phyloP scores from a whole-genome alignment of 2,329 filamentous ascomycete species.

The Acephala macrosclerotiorum region DNA sequence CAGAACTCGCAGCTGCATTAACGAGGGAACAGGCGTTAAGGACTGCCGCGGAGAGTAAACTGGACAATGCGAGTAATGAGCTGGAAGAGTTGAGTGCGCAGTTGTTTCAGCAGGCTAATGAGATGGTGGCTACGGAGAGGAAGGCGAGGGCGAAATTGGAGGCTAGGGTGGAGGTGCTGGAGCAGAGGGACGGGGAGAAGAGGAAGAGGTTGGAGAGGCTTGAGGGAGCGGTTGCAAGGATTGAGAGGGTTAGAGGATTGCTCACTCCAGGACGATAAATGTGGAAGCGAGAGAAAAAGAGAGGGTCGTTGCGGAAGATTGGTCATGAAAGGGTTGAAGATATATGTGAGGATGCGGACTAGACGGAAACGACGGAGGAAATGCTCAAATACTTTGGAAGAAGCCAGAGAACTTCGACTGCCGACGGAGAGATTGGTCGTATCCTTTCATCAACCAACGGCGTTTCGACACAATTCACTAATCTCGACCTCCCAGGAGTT shows the following conservation, averaged over 20 bases:
- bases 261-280: constrained; percentile 48
- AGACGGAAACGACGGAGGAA: background rate
- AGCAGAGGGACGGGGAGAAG: constrained; percentile 75
- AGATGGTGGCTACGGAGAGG: constrained; percentile 84
- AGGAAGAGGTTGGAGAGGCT: constrained; percentile 71
- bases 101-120: constrained; percentile 84
- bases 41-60: constrained; percentile 71
- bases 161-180: constrained; percentile 72
- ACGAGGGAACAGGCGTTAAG: constrained; percentile 72
- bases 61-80: constrained; percentile 72
- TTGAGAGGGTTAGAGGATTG: constrained; percentile 73
- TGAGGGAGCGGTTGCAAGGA: constrained; percentile 73
- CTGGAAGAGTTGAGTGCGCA: constrained; percentile 79
- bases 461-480: constrained; percentile 22
- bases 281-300: background rate
- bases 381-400: background rate
- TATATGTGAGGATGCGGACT: constrained; percentile 34
- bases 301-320: constrained; percentile 19
- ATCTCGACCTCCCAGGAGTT: constrained; percentile 11
- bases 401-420: background rate
- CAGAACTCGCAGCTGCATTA: constrained; percentile 68
- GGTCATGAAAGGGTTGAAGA: constrained; percentile 28
- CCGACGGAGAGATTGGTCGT: background rate
- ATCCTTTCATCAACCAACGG: constrained; percentile 18
- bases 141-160: constrained; percentile 75